Evolutionary conservation across 345 rosid species (phyloP).

Genomic region (Streptanthus diversifolius): DNA sequence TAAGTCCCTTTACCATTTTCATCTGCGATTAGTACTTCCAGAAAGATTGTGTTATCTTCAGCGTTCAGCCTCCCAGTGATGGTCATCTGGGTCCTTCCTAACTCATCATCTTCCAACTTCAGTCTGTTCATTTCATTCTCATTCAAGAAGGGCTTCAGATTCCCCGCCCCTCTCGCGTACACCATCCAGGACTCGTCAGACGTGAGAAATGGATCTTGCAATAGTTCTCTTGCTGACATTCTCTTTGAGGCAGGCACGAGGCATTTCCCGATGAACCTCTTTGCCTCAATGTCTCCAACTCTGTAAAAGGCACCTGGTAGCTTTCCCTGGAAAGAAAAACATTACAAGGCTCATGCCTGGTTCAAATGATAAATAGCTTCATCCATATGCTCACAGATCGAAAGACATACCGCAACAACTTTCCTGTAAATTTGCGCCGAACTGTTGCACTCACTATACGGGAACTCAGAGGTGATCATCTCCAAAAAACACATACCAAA

Average conservation of each 20-base stretch:
- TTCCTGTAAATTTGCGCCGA: slow-evolving; percentile 78
- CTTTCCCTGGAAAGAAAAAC: slow-evolving; percentile 51
- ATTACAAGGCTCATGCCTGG: background rate
- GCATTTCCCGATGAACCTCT: slow-evolving; percentile 61
- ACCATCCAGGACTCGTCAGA: slow-evolving; percentile 43
- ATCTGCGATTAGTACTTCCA: slow-evolving; percentile 56
- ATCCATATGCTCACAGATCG: slow-evolving; percentile 11
- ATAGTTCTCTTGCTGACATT: slow-evolving; percentile 57
- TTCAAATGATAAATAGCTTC: slow-evolving; percentile 16
- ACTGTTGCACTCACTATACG: slow-evolving; percentile 70
- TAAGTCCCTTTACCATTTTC: slow-evolving; percentile 42
- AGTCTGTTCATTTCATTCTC: slow-evolving; percentile 49
- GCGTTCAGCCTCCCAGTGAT: slow-evolving; percentile 63
- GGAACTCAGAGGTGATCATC: slow-evolving; percentile 80
- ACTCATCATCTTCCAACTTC: slow-evolving; percentile 44
- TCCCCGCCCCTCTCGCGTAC: slow-evolving; percentile 23
- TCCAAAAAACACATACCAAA: slow-evolving; percentile 83
- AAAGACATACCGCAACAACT: slow-evolving; percentile 53
- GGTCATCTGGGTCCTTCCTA: slow-evolving; percentile 48
- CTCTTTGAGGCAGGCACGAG: slow-evolving; percentile 60
- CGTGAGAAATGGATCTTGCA: slow-evolving; percentile 59
- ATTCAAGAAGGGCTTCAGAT: slow-evolving; percentile 53
- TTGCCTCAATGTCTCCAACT: slow-evolving; percentile 61
- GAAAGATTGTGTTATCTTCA: slow-evolving; percentile 65
- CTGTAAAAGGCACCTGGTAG: slow-evolving; percentile 63